These are phyloP conservation scores for Aureobasidium sp. DNA, from an alignment of 2,329 filamentous ascomycete genomes.

Conservation along the genomic window DNA sequence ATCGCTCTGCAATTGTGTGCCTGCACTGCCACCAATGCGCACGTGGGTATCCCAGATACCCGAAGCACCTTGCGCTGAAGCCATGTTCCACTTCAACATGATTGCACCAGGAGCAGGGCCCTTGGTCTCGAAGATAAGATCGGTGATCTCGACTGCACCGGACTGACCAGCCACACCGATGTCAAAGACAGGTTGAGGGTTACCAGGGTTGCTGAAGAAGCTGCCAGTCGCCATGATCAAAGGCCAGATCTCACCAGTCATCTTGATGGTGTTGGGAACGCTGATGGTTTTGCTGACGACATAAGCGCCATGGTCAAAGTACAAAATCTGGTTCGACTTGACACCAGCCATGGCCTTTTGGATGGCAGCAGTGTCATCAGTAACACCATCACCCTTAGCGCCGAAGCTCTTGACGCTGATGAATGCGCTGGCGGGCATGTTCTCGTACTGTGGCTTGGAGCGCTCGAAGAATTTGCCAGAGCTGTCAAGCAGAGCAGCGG, in stretches of 20 bases:
- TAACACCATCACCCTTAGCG: conserved; percentile 77
- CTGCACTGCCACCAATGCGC: conserved; percentile 79
- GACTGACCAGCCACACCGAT: conserved; percentile 70
- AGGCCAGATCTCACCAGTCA: conserved; percentile 88
- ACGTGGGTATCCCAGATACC: conserved; percentile 96
- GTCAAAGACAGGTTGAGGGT: conserved; percentile 79
- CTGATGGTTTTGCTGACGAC: conserved; percentile 53
- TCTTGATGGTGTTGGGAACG: conserved; percentile 58
- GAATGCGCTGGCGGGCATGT: conserved; percentile 60
- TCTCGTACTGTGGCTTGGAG: conserved; percentile 82
- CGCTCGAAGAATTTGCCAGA: conserved; percentile 69
- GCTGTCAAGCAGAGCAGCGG: conserved; percentile 55
- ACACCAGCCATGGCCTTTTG: conserved; percentile 68
- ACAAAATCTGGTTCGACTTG: conserved; percentile 49
- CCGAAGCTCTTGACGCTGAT: conserved; percentile 72
- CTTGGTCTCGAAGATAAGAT: conserved; percentile 76
- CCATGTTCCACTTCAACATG: conserved; percentile 86
- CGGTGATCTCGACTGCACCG: conserved; percentile 78
- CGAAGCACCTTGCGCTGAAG: conserved; percentile 59
- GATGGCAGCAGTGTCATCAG: conserved; percentile 81
- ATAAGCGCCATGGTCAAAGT: conserved; percentile 59
- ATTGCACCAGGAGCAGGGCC: conserved; percentile 82
- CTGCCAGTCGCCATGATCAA: conserved; percentile 75
- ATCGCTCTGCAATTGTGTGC: conserved; percentile 75
- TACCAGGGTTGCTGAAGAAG: conserved; percentile 64